Evolutionary conservation across 2,329 filamentous ascomycete species (phyloP), one percentile per base, ranked within the genome.

Genomic region (Hymenoscyphus occultus): DNA sequence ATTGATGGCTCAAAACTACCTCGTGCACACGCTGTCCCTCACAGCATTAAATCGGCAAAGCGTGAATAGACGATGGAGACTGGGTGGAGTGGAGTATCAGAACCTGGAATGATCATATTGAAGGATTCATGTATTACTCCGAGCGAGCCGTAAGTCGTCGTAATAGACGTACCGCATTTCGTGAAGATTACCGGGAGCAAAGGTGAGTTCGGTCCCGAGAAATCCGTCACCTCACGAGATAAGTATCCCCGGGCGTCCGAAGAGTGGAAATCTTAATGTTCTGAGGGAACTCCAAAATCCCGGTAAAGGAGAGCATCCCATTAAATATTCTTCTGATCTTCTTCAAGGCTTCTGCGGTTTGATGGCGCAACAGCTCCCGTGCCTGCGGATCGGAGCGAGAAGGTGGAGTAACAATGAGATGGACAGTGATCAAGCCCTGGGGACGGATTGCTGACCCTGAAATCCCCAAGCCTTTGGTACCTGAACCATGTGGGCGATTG

Each of bases 371-470:
- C 19, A 51, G 5, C 32, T 57, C 14, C 56, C 56, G 56, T 57
- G 56, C 56, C 56, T 57, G 12, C 56, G 31, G 56, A 39, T 57
- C 56, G 56, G 56, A 57, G 56, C 54, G 54, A 39, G 56, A 39
- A 10, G 56, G 56, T 35, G 32, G 32, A 35, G 56, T 12, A 54
- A 54, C 48, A 54, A 54, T 28, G 48, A 16, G 45, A 19, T 51
- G 9, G n/a, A 45, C 42, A 48, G 42, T 51, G 45, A 28, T 51
- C n/a, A 51, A 51, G 45, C 42, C 42, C 42, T 5, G 48, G 12
- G 19, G 3, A 13, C 10, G n/a, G 48, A 28, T 13, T 54, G 48
- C 48, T 54, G n/a, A 19, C 48, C 48, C 48, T 54, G 13, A 54
- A 54, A 9, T 28, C 19, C 48, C 48, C 48, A 28, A 22, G 19